Evolutionary conservation across 106 monocot genomes (phyloP), one percentile per base, ranked within the genome.

Genomic region (Vanilla planifolia): DNA sequence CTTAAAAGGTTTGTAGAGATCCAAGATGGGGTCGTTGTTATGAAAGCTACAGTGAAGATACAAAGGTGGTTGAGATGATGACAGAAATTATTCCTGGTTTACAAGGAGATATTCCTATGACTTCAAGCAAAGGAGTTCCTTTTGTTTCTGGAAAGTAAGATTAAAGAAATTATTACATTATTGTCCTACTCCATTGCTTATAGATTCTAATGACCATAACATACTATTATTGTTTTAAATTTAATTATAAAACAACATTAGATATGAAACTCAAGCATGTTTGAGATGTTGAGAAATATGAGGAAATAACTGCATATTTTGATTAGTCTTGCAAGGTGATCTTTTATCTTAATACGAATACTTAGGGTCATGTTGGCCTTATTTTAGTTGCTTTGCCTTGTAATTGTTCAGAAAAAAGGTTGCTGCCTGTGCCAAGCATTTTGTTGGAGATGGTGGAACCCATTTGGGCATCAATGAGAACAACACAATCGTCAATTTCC

Each of bases 11-110:
- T 34, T 79, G 79, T 33, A 74, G 79, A 79, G 79, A 79, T 65
- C 79, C 79, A 59, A 70, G 74, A 33, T 79, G 79, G 79, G 79
- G 79, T 40, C 45, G 79, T 33, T 89, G 89, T 46, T 89, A 75
- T 32, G 84, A 89, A 50, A 89, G 89, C 59, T 89, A 78, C 52
- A 84, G 79, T 44, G 79, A 79, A 55, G 73, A 79, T 20, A 65
- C 55, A 59, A 73, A 43, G 22, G 43, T 79, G 65, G 79, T 79
- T 14, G 74, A 79, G 48, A 41, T 64, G 24, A 79, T 79, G 79
- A 79, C 79, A 29, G 74, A 70, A 14, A 70, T 79, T 26, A 79
- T 79, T n/a, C 59, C 69, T 36, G 79, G 79, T 17, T 46, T 79
- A 33, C 79, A 79, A 48, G 79, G 79, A 65, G 79, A 79, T 29